Evolutionary conservation across 139 green algal species (phyloP), one percentile per base, ranked within the genome.

Genomic region (Marvania coccoides): DNA sequence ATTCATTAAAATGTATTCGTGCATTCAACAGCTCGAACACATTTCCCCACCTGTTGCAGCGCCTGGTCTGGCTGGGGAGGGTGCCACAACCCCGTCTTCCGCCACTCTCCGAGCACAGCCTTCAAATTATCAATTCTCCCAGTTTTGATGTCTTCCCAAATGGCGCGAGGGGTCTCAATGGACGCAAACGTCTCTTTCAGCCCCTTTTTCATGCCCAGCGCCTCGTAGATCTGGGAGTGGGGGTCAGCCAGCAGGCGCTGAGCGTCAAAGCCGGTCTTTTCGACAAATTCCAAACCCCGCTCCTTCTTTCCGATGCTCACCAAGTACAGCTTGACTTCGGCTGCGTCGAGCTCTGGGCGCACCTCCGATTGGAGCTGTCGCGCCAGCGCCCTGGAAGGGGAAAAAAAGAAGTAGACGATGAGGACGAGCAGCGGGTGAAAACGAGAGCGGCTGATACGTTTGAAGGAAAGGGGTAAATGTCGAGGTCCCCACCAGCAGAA

Each of bases 171-270:
- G 3, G 86, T 95, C 61, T 81, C 70, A 35, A 70, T 7, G 24
- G 15, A 65, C 34, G 87, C 78, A 57, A 91, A 91, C 4, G 85
- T 87, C 28, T 73, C 45, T 0, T 60, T 26, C 15, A 84, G 51
- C 26, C 76, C 79, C 29, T 85, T 85, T 30, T 81, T 73, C 31
- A 95, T 80, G 13, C 67, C 77, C 10, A 95, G 74, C 0, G 84
- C 82, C 13, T 86, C 69, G 48, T 95, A 96, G 2, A 78, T 81
- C 3, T 58, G 29, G 60, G 83, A 91, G 0, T 84, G 76, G 1
- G 88, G 88, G 72, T 96, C 90, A 1, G 82, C 87, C 61, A 92
- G 81, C n/a, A 96, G 65, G 57, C 73, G 67, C 14, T 89, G 80
- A 1, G 74, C 51, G 0, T 85, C 84, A 47, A 93, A 92, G 14